Evolutionary conservation across 768 basidiomycete genomes (phyloP).

Genomic region (Hericium rajendrae): DNA sequence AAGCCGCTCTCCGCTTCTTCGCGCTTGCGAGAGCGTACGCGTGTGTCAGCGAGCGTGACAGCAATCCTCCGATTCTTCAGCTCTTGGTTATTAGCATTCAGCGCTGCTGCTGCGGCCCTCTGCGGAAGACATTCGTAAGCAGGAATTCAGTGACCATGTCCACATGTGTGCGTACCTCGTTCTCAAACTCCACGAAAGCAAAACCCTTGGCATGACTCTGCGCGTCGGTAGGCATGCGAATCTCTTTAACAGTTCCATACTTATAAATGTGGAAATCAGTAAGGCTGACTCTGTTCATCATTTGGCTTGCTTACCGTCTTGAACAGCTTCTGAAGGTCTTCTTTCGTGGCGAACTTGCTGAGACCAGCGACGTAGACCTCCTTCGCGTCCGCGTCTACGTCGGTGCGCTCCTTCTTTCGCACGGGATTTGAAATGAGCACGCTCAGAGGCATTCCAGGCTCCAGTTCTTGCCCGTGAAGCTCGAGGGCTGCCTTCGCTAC

Average conservation of each 20-base stretch:
- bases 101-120: constrained; percentile 61
- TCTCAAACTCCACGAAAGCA: constrained; percentile 86
- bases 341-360: constrained; percentile 64
- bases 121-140: constrained; percentile 18
- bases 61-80: constrained; percentile 85
- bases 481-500: constrained; percentile 72
- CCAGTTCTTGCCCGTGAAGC: constrained; percentile 68
- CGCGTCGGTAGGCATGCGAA: constrained; percentile 69
- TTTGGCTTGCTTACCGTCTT: constrained; percentile 41
- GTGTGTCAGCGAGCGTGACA: constrained; percentile 77
- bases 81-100: constrained; percentile 79
- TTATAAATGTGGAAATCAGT: constrained; percentile 22
- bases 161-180: constrained; percentile 43
- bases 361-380: constrained; percentile 88
- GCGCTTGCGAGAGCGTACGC: constrained; percentile 24
- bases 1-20: constrained; percentile 45
- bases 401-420: constrained; percentile 81
- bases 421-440: constrained; percentile 89
- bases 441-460: constrained; percentile 54
- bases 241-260: constrained; percentile 78
- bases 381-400: constrained; percentile 72
- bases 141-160: background rate
- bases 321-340: constrained; percentile 75
- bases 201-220: constrained; percentile 71
- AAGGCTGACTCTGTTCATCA: background rate